Evolutionary conservation across 139 green algal genomes (phyloP).

Genomic region (Trebouxia sp.): DNA sequence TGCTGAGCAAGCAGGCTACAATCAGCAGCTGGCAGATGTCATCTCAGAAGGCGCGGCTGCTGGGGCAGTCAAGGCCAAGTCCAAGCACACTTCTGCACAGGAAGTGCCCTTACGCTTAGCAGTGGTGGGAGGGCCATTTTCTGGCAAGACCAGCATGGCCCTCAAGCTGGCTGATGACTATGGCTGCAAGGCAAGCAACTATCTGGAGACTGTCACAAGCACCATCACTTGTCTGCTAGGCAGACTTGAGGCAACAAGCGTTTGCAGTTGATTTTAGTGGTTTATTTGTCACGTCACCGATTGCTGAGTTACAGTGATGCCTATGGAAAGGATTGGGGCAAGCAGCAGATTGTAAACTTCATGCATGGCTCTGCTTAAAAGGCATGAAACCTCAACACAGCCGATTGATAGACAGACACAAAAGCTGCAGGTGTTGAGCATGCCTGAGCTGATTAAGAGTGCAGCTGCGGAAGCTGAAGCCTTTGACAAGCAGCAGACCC

Average conservation of each 20-base stretch:
- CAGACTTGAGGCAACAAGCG: neutral
- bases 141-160: slow-evolving; percentile 65
- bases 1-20: slow-evolving; percentile 34
- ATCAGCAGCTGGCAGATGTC: slow-evolving; percentile 37
- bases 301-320: no score
- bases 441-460: slow-evolving; percentile 3
- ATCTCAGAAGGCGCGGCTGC: neutral
- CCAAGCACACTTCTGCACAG: neutral
- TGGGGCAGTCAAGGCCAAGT: neutral
- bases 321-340: no score
- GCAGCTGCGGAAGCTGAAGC: neutral
- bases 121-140: slow-evolving; percentile 64
- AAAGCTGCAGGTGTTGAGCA: neutral
- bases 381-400: no score
- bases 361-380: neutral
- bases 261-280: neutral
- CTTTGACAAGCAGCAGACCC: neutral
- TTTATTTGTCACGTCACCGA: neutral
- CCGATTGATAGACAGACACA: no score
- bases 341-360: no score
- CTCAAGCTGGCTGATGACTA: slow-evolving; percentile 46
- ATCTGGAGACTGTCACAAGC: no score
- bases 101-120: slow-evolving; percentile 51
- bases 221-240: neutral
- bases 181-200: slow-evolving; percentile 21